These are phyloP conservation scores for Botrytis aclada DNA, from an alignment of 2,329 filamentous ascomycete genomes.

Conservation along the genomic window DNA sequence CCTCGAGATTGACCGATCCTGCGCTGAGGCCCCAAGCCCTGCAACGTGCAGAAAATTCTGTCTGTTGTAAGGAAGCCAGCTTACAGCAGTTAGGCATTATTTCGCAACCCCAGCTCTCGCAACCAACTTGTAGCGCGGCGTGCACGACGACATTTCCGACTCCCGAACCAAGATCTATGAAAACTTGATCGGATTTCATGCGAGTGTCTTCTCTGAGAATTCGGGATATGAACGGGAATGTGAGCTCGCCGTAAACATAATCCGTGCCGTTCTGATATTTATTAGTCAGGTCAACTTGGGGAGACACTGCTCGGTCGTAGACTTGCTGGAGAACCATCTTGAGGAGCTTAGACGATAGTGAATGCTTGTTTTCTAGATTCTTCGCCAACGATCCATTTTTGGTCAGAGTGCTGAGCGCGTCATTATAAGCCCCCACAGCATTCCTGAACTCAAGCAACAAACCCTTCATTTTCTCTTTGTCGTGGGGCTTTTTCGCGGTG, in stretches of 20 bases:
- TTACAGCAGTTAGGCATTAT: conserved; percentile 90
- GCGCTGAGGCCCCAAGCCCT: conserved; percentile 83
- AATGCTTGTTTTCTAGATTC: conserved; percentile 66
- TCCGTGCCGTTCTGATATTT: conserved; percentile 88
- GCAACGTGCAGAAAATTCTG: conserved; percentile 81
- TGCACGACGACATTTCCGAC: conserved; percentile 96
- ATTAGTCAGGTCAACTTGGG: conserved; percentile 76
- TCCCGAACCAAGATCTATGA: conserved; percentile 92
- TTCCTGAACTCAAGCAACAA: conserved; percentile 65
- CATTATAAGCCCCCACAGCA: conserved; percentile 76
- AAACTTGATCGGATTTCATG: conserved; percentile 79
- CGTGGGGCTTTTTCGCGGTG: conserved; percentile 43
- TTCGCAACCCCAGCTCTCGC: conserved; percentile 94
- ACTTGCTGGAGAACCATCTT: conserved; percentile 82
- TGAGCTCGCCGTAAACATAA: conserved; percentile 91
- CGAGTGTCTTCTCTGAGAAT: conserved; percentile 69
- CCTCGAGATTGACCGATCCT: conserved; percentile 74
- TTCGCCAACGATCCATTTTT: conserved; percentile 68
- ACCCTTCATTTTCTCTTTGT: conserved; percentile 62
- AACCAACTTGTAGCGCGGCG: conserved; percentile 87
- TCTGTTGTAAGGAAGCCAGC: conserved; percentile 74
- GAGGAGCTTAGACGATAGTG: conserved; percentile 68
- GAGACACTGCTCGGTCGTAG: conserved; percentile 89
- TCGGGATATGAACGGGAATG: conserved; percentile 77
- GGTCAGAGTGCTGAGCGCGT: conserved; percentile 61